Conservation (phyloP, 371 early-diverging fungal species). For the Ordospora pajunii region DNA sequence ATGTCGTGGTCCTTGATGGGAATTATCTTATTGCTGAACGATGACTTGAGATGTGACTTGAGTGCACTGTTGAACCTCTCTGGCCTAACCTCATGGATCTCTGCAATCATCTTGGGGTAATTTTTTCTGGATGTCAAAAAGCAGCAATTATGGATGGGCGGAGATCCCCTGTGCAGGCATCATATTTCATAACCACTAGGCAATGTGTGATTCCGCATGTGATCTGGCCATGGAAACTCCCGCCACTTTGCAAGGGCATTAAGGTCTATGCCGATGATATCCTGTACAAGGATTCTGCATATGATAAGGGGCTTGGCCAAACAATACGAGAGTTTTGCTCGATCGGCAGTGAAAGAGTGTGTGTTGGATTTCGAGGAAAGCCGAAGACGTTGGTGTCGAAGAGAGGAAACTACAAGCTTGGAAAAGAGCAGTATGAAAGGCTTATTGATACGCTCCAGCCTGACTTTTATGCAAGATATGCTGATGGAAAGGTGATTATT, state of each 20-base stretch:
- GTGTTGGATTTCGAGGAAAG: not conserved
- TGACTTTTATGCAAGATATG: slow-evolving; percentile 22
- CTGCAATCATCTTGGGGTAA: slow-evolving; percentile 51
- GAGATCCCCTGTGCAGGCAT: not conserved
- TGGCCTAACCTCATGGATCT: slow-evolving; percentile 51
- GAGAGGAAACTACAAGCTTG: slow-evolving; percentile 35
- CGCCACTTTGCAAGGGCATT: not conserved
- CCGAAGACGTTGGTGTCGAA: slow-evolving; percentile 9
- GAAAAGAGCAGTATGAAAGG: slow-evolving; percentile 7
- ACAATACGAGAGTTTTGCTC: slow-evolving; percentile 16
- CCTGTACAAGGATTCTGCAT: slow-evolving; percentile 27
- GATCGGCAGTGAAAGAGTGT: not conserved
- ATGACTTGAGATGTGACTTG: slow-evolving; percentile 39
- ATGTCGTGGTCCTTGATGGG: slow-evolving; percentile 49
- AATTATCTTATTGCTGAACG: slow-evolving; percentile 47
- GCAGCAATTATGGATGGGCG: not conserved
- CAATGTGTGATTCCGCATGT: not conserved
- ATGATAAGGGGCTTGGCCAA: slow-evolving; percentile 1
- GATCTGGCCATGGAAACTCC: not conserved
- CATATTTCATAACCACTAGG: slow-evolving; percentile 3
- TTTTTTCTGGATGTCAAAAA: slow-evolving; percentile 39
- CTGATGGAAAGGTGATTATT: slow-evolving; percentile 9
- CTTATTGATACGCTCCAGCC: slow-evolving; percentile 10
- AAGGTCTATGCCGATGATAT: slow-evolving; percentile 28
- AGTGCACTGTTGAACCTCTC: slow-evolving; percentile 46